A percentile compares a stretch with the other conserved stretches of the same genome.
These are phyloP conservation scores for Cyberlindnera euphorbiae DNA, from an alignment of 805 yeast genomes.

Conservation along the genomic window DNA sequence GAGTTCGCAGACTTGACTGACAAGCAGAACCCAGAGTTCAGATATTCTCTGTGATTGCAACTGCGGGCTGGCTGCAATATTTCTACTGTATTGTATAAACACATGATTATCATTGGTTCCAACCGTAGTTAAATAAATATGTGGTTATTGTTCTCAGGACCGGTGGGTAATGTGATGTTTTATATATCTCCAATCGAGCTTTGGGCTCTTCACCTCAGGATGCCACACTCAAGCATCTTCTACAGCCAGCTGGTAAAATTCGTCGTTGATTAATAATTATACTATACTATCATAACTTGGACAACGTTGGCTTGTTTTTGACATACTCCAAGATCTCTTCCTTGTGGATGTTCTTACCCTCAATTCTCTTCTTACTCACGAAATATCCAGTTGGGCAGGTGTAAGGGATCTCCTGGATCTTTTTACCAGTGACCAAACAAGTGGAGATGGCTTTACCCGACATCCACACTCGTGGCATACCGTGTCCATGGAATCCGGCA, in stretches of 20 bases:
- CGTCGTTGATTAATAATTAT: too few species aligned
- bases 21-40: slow-evolving; percentile 27
- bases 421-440: slow-evolving; percentile 14
- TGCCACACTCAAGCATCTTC: too few species aligned
- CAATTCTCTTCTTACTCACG: slow-evolving; percentile 19
- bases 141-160: too few species aligned
- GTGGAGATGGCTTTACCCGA: slow-evolving; percentile 37
- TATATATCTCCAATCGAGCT: too few species aligned
- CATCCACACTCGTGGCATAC: slow-evolving; percentile 43
- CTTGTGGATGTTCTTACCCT: slow-evolving; percentile 10
- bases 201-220: too few species aligned
- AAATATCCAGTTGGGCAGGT: slow-evolving; percentile 18
- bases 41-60: slow-evolving; percentile 27
- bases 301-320: slow-evolving; percentile 3
- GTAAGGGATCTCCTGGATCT: slow-evolving; percentile 13
- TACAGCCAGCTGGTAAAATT: too few species aligned
- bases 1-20: slow-evolving; percentile 47
- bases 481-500: slow-evolving; percentile 49
- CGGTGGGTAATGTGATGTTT: too few species aligned
- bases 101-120: too few species aligned
- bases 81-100: too few species aligned
- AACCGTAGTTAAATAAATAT: too few species aligned
- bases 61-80: too few species aligned
- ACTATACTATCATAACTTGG: slow-evolving; percentile 1
- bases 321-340: slow-evolving; percentile 8